Percentiles rank a stretch among this genome's conserved stretches.
Evolutionary conservation across 2,329 filamentous ascomycete species (phyloP).

Genomic region (Diaporthe citrichinensis): DNA sequence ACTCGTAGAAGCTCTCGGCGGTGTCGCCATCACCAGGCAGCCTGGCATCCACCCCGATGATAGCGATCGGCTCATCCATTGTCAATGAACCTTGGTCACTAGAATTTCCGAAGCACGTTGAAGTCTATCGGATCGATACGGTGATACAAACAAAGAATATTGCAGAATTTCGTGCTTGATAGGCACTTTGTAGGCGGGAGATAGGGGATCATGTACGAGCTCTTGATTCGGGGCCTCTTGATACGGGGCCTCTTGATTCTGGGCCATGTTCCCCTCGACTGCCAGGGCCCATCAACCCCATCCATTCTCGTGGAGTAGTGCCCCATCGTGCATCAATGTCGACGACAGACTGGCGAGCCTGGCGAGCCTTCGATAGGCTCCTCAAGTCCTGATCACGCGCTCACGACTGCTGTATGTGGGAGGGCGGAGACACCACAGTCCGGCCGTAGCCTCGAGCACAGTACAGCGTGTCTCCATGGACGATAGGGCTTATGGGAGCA

Average conservation of each 20-base stretch:
- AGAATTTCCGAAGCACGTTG: constrained; percentile 28
- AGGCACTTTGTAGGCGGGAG: background rate
- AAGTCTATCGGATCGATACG: constrained; percentile 9
- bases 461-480: background rate
- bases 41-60: constrained; percentile 43
- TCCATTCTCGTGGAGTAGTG: constrained; percentile 20
- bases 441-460: constrained; percentile 4
- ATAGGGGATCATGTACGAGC: background rate
- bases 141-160: background rate
- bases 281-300: constrained; percentile 21
- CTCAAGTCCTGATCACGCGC: constrained; percentile 9
- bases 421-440: constrained; percentile 30
- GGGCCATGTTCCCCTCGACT: background rate
- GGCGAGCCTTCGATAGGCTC: constrained; percentile 15
- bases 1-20: constrained; percentile 48
- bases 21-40: constrained; percentile 48
- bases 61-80: constrained; percentile 40
- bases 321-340: constrained; percentile 16
- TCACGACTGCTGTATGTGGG: constrained; percentile 14
- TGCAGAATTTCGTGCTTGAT: background rate
- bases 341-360: constrained; percentile 9
- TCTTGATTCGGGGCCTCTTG: background rate
- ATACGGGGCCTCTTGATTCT: background rate
- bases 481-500: background rate
- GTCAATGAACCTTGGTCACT: background rate